Evolutionary conservation across 2,329 filamentous ascomycete species (phyloP).

Genomic region (Colletotrichum limetticola): DNA sequence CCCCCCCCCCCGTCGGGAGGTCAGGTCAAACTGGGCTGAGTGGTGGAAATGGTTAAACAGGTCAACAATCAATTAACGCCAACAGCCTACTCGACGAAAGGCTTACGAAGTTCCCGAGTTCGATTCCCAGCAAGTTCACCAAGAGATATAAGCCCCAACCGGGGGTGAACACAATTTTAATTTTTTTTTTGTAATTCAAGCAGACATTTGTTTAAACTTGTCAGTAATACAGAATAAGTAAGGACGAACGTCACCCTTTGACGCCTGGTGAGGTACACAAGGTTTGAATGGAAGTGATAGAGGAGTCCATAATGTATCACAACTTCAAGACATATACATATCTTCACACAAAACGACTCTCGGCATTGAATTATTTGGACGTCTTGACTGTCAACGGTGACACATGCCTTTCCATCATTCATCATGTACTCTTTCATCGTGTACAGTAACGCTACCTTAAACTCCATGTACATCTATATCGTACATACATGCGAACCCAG

Average conservation of each 20-base stretch:
- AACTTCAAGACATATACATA: not conserved
- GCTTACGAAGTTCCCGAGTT: too few relatives aligned
- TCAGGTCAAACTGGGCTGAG: too few relatives aligned
- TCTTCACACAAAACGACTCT: not conserved
- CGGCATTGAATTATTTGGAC: not conserved
- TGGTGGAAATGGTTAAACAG: too few relatives aligned
- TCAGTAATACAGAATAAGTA: not conserved
- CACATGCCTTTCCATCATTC: slow-evolving; percentile 20
- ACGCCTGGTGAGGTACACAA: not conserved
- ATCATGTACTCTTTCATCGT: slow-evolving; percentile 30
- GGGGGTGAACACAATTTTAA: too few relatives aligned
- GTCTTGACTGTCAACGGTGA: not conserved
- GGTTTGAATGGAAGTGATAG: not conserved
- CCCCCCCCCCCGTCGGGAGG: too few relatives aligned
- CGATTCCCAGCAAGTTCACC: too few relatives aligned
- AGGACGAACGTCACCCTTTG: not conserved
- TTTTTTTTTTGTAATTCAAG: too few relatives aligned
- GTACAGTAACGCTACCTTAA: slow-evolving; percentile 7
- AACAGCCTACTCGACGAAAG: too few relatives aligned
- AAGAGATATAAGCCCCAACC: too few relatives aligned
- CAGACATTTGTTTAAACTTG: not conserved
- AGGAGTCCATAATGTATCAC: not conserved
- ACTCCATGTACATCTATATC: slow-evolving; percentile 29
- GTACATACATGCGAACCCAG: slow-evolving; percentile 12
- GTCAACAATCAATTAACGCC: too few relatives aligned